phyloP scores from a whole-genome alignment of 2,329 filamentous ascomycete genomes.

The Verticillium nonalfalfae region DNA sequence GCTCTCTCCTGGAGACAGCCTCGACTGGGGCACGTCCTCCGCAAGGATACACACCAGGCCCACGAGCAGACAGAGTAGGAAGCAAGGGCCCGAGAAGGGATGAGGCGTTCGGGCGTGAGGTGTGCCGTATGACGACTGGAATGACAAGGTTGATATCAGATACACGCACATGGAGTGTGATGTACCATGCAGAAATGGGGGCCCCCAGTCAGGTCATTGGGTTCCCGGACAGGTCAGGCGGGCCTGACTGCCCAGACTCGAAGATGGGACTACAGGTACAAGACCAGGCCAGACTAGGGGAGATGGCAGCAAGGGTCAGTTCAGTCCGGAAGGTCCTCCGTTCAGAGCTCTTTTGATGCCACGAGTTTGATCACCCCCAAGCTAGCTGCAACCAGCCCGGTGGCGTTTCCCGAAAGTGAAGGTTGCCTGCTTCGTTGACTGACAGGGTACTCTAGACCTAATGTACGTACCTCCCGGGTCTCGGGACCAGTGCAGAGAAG shows the following conservation, averaged over 20 bases:
- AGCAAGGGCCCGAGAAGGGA: neutral
- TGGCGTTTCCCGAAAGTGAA: neutral
- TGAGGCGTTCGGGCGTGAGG: neutral
- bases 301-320: neutral
- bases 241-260: neutral
- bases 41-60: neutral
- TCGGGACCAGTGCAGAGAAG: neutral
- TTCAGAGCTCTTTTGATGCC: neutral
- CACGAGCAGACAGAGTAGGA: neutral
- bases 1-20: neutral
- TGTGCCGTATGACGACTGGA: neutral
- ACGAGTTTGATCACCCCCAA: conserved; percentile 1
- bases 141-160: neutral
- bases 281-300: neutral
- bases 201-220: neutral
- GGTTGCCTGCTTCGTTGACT: neutral
- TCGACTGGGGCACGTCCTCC: neutral
- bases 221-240: neutral
- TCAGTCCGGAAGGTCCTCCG: neutral
- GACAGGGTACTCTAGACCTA: neutral
- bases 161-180: neutral
- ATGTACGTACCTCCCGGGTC: neutral
- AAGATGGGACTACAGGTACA: neutral
- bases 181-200: neutral
- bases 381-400: conserved; percentile 1